A percentile compares a stretch with the other conserved stretches of the same genome.
phyloP scores from a whole-genome alignment of 768 basidiomycete genomes.

The Mycena epipterygia region DNA sequence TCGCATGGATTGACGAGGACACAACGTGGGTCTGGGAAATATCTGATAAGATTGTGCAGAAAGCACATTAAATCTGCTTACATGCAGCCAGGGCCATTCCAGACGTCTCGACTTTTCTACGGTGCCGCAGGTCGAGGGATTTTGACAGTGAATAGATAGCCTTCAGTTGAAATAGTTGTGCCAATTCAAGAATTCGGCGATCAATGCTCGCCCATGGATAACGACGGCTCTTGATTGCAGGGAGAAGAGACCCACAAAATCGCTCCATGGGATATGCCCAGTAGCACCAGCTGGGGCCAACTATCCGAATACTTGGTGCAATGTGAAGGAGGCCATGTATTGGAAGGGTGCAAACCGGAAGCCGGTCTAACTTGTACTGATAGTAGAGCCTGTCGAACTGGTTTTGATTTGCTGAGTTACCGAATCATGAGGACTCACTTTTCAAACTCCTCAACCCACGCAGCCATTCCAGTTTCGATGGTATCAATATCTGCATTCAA shows the following conservation, averaged over 20 bases:
- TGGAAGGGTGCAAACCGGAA: slow-evolving; percentile 32
- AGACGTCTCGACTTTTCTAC: neutral
- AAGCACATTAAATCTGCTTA: neutral
- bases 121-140: too few species aligned
- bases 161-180: too few species aligned
- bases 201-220: too few species aligned
- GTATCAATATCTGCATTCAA: slow-evolving; percentile 33
- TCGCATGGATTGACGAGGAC: neutral
- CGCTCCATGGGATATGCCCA: too few species aligned
- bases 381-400: slow-evolving; percentile 36
- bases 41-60: neutral
- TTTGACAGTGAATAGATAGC: too few species aligned
- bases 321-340: neutral
- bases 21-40: neutral
- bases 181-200: too few species aligned
- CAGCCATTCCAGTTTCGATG: slow-evolving; percentile 38
- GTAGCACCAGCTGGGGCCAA: neutral
- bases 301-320: neutral
- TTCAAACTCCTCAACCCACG: slow-evolving; percentile 51
- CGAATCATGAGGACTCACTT: slow-evolving; percentile 33
- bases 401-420: neutral
- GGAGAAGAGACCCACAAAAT: too few species aligned
- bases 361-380: slow-evolving; percentile 33
- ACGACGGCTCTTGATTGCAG: too few species aligned
- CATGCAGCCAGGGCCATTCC: neutral